Conservation (phyloP, 495 filamentous ascomycete species). For the Rostrohypoxylon terebratum region DNA sequence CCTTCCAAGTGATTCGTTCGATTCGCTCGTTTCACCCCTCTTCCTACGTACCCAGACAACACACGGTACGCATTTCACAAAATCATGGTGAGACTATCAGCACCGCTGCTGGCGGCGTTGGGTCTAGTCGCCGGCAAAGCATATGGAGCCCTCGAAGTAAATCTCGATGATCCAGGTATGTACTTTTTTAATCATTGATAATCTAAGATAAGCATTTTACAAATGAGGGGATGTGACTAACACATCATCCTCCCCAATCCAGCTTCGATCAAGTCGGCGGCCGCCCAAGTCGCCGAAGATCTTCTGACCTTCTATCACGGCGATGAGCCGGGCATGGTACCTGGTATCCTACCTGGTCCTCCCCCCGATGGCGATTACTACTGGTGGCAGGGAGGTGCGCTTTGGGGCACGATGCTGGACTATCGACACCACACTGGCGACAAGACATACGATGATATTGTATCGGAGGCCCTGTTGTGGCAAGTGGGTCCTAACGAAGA, state of each 20-base stretch:
- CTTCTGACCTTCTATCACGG: conserved; percentile 75
- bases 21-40: conserved; percentile 18
- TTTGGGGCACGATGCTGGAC: conserved; percentile 70
- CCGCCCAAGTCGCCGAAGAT: conserved; percentile 70
- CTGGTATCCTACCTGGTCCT: conserved; percentile 66
- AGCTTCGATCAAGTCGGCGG: conserved; percentile 72
- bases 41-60: neutral
- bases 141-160: conserved; percentile 47
- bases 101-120: conserved; percentile 45
- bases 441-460: conserved; percentile 63
- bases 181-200: conserved; percentile 1
- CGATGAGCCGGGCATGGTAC: conserved; percentile 67
- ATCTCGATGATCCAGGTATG: conserved; percentile 55
- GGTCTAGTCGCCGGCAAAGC: conserved; percentile 37
- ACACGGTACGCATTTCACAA: neutral
- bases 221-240: conserved; percentile 19
- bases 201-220: neutral
- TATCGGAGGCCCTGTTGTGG: conserved; percentile 62
- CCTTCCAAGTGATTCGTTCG: conserved; percentile 17
- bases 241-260: conserved; percentile 3
- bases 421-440: conserved; percentile 71
- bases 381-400: conserved; percentile 79
- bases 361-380: conserved; percentile 67
- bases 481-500: conserved; percentile 65
- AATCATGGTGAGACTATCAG: conserved; percentile 46